Base-by-base conservation (phyloP, 345 rosid species). In the Moricandia arvensis region DNA sequence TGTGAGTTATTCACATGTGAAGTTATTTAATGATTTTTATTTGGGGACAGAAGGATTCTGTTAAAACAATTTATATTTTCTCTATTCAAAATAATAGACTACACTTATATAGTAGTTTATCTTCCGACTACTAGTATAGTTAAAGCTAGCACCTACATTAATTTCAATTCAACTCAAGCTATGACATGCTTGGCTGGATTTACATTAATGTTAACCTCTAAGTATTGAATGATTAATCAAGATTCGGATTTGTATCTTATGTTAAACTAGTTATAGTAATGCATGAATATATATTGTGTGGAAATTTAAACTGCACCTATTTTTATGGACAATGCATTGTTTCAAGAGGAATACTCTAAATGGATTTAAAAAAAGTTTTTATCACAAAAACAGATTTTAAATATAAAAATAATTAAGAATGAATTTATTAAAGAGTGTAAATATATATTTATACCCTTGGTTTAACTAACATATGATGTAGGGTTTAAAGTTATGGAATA, bases 1-100 rank as follows among this genome's bases (percentile, higher is more conserved):
- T 66, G n/a, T 35, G 77, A 66, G 69, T 78, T 78, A 78, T 72
- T 79, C 76, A 73, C 79, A 79, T 79, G 82, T 79, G 82, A 79
- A 79, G 69, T 69, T 75, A 69, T 79, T 79, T 63, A 80, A 80
- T 80, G 82, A 33, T 10, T 66, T 60, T n/a, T n/a, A n/a, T 77
- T 68, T 47, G 53, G 18, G 18, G 53, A 15, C n/a, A 15, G 53
- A 47, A 15, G 53, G 18, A 15, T 5, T 43, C 49, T 38, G 31
- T 71, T 35, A 26, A 64, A 59, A 13, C 7, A 59, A 43, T 65
- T 2, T 29, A 29, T 29, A 24, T 17, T 63, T 70, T 49, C 35
- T 0, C 18, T 63, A 45, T 57, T 55, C 53, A 47, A 71, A 59
- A 64, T 63, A 71, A 33, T 17, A 26, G 41, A 67, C 60, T 74